Percentiles rank a stretch among this genome's conserved stretches.
Conservation (phyloP, 768 basidiomycete species). For the Boletus tomentosulus region DNA sequence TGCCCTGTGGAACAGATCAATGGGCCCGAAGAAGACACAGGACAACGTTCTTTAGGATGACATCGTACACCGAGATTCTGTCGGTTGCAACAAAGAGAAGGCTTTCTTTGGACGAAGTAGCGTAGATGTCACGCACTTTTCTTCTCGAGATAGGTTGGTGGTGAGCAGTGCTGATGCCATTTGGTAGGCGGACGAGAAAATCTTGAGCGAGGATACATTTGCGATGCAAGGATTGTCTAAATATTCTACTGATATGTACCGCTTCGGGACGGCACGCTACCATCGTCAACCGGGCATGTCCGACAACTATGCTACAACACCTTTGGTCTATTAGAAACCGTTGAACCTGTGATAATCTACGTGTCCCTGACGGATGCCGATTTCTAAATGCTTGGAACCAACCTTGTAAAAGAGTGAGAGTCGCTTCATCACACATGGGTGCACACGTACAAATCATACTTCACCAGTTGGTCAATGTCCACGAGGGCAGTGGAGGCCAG, state of each 20-base stretch:
- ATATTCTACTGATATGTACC: background rate
- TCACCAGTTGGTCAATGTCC: constrained; percentile 81
- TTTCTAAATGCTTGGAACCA: constrained; percentile 45
- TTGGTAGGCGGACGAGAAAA: background rate
- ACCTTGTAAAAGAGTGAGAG: constrained; percentile 35
- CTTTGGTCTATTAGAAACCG: constrained; percentile 6
- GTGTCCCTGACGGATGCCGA: background rate
- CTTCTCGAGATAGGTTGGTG: constrained; percentile 75
- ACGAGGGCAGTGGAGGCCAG: constrained; percentile 75
- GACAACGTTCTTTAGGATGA: constrained; percentile 82
- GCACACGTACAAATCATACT: constrained; percentile 76
- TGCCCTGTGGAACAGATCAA: constrained; percentile 54
- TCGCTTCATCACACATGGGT: background rate
- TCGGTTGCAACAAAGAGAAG: constrained; percentile 94
- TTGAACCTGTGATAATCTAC: constrained; percentile 13
- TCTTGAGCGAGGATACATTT: background rate
- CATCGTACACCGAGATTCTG: constrained; percentile 95
- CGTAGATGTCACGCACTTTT: constrained; percentile 96
- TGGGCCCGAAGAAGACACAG: background rate
- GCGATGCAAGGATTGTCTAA: constrained; percentile 1
- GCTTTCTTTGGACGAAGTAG: constrained; percentile 60
- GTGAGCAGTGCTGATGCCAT: constrained; percentile 43
- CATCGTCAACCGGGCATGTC: constrained; percentile 4
- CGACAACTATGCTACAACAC: constrained; percentile 19
- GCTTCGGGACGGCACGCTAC: constrained; percentile 13